Evolutionary conservation across 1,284 basidiomycete species (phyloP), one percentile per base, ranked within the genome.

Genomic region (Testicularia cyperi): DNA sequence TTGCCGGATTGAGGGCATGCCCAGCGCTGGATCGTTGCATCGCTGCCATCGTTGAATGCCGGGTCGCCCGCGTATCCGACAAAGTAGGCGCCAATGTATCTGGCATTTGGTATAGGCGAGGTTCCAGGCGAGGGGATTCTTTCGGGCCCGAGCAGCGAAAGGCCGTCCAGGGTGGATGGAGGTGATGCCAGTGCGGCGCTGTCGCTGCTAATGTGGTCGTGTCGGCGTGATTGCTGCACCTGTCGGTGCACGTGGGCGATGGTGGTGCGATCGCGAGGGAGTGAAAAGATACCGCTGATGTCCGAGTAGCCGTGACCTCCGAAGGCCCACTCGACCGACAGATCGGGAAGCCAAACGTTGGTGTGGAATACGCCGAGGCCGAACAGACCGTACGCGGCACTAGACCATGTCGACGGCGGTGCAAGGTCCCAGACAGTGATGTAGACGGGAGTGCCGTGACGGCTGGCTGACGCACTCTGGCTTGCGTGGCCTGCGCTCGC

Each of bases 351-450:
- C 38, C 45, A 55, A 12, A 49, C 23, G 19, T 55, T 42, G 15
- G 52, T 42, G 22, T 55, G 52, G n/a, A 38, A 46, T 20, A 55
- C 23, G 12, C 52, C 52, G 34, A 55, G 25, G 14, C 52, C 52
- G 16, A 31, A 31, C n/a, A 44, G 18, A n/a, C 34, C 34, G 18
- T 25, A 21, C n/a, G 36, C 30, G 7, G 31, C 35, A 14, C 29
- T 38, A 14, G 40, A 22, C 39, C 40, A 38, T 6, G 18, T 32
- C 5, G 40, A 38, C 0, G 48, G 37, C 29, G 52, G 52, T 10
- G 39, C 18, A 5, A 55, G 36, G 28, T 49, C 32, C 45, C 52
- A 55, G 12, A 55, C 44, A n/a, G 52, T 55, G 21, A 55, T 20
- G 35, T 35, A 55, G 28, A 48, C 36, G 7, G 52, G 52, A 4